Base-by-base conservation (phyloP, 2,329 filamentous ascomycete genomes). In the Arachnomyces sp. region DNA sequence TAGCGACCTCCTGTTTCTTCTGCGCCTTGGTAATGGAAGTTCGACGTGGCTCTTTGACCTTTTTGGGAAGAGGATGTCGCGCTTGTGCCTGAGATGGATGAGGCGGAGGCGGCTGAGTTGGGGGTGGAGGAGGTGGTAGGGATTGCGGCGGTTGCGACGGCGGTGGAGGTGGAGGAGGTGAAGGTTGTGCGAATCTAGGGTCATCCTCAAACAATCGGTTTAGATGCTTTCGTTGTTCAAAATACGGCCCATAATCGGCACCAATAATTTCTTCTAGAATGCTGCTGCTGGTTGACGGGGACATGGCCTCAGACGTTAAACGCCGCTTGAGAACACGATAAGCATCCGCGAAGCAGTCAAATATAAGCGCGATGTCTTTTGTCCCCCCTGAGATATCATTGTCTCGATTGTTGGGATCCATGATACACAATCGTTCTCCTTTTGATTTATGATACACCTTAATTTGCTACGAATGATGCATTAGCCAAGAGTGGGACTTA, bases 331-430 rank as follows among this genome's bases (percentile, higher is more conserved):
- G 63, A 2, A 60, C 59, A 7, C 68, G 54, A 54, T 80, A 75
- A 0, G 85, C 84, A 2, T 78, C 65, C 1, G 74, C 67, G 59
- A 98, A 96, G 9, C 73, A 71, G n/a, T 69, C 58, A 48, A 86
- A 68, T 36, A 95, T 84, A 7, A 75, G 68, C 1, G 62, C 49
- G 6, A 84, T 85, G 49, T 86, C 84, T 34, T 71, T 74, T 0
- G 88, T 92, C 7, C 89, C 89, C 7, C 88, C 88, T 0, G 92
- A 82, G 17, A 98, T 92, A 55, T 98, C 92, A 59, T 96, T 96
- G 17, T 73, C 67, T 0, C 77, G 60, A 43, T 86, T 84, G 60
- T 96, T 95, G 0, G 92, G 92, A 55, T 98, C 92, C 43, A 95
- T 83, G 52, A 98, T 95, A 7, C 83, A 85, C 2, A 98, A 71